Percentiles rank a stretch among this genome's conserved stretches.
phyloP scores from a whole-genome alignment of 768 basidiomycete species.

The Pluteus cervinus region DNA sequence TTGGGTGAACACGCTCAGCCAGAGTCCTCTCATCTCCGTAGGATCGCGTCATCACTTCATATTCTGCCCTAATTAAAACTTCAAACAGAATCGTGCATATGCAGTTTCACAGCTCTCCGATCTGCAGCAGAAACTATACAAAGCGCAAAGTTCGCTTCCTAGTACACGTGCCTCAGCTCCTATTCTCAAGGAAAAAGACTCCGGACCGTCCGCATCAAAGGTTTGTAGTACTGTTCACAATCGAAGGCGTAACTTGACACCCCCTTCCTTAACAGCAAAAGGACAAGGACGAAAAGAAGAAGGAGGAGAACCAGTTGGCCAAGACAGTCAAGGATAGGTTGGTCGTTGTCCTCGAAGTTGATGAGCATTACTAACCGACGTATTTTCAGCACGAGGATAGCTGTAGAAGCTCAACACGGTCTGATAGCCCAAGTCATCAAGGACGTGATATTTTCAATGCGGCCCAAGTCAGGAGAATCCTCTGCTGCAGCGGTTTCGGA shows the following conservation, averaged over 20 bases:
- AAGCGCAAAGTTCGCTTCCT: slow-evolving; percentile 53
- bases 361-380: slow-evolving; percentile 1
- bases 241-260: too few relatives aligned
- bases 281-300: slow-evolving; percentile 71
- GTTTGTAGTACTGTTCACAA: slow-evolving; percentile 18
- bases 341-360: slow-evolving; percentile 11
- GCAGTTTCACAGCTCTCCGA: slow-evolving; percentile 88
- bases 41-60: slow-evolving; percentile 15
- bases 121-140: slow-evolving; percentile 82
- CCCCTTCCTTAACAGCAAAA: slow-evolving; percentile 24
- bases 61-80: not conserved
- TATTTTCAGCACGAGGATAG: slow-evolving; percentile 68
- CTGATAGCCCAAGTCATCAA: slow-evolving; percentile 92
- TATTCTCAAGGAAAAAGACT: slow-evolving; percentile 45
- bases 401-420: slow-evolving; percentile 89
- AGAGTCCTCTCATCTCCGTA: slow-evolving; percentile 89
- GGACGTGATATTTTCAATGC: slow-evolving; percentile 80
- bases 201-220: slow-evolving; percentile 29
- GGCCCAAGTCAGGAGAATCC: slow-evolving; percentile 23
- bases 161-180: slow-evolving; percentile 56
- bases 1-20: slow-evolving; percentile 96
- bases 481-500: slow-evolving; percentile 27
- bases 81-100: slow-evolving; percentile 81
- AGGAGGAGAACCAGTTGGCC: slow-evolving; percentile 79
- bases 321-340: slow-evolving; percentile 93